Evolutionary conservation across 257 asterid species (phyloP).

Genomic region (Dorcoceras hygrometricum): DNA sequence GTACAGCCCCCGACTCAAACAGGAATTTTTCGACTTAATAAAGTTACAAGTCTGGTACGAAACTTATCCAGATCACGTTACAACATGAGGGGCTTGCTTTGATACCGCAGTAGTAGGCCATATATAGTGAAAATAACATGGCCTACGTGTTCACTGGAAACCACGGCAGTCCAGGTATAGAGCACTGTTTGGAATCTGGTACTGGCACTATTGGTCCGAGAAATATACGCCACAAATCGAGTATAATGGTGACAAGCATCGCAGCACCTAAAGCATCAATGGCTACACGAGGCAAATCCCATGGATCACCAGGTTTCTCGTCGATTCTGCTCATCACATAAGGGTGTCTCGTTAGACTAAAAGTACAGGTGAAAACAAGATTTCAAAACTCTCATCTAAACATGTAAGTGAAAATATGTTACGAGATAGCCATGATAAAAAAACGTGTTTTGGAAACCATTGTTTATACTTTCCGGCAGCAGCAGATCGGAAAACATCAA

Average conservation of each 20-base stretch:
- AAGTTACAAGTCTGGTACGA: background rate
- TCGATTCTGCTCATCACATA: conserved; percentile 57
- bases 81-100: background rate
- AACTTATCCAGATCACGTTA: background rate
- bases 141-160: conserved; percentile 39
- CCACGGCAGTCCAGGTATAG: conserved; percentile 80
- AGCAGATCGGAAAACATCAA: background rate
- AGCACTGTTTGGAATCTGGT: conserved; percentile 61
- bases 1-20: background rate
- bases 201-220: conserved; percentile 79
- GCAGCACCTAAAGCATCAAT: conserved; percentile 93
- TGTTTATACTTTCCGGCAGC: background rate
- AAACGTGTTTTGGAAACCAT: too few relatives aligned
- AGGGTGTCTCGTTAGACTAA: background rate
- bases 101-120: background rate
- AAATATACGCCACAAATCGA: conserved; percentile 86
- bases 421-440: too few relatives aligned
- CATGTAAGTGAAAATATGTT: too few relatives aligned
- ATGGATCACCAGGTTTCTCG: conserved; percentile 62
- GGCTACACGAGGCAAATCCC: conserved; percentile 84
- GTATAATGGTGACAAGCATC: conserved; percentile 91
- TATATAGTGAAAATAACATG: background rate
- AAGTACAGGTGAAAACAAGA: background rate
- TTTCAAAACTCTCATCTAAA: background rate
- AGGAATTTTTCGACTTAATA: background rate